Percentiles rank a stretch among this genome's conserved stretches.
These are phyloP conservation scores for Aspergillus eucalypticola DNA, from an alignment of 2,329 filamentous ascomycete species.

Conservation along the genomic window DNA sequence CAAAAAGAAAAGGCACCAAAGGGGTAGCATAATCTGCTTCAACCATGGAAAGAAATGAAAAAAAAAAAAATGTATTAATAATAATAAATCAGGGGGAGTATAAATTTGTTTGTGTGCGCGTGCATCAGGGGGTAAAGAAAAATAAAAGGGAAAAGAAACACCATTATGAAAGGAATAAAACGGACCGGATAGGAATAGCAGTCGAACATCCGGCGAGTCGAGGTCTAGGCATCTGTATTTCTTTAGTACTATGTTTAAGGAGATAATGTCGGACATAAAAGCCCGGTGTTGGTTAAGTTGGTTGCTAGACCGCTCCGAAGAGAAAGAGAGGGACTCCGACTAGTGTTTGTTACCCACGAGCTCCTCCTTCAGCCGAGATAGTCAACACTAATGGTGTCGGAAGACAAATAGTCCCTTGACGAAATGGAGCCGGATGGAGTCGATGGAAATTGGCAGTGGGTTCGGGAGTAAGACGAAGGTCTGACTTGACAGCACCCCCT, in stretches of 20 bases:
- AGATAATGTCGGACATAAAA: neutral
- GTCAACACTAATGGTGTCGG: neutral
- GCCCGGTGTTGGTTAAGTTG: neutral
- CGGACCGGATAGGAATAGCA: neutral
- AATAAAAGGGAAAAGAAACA: too few species aligned
- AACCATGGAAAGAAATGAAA: neutral
- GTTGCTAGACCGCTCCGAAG: neutral
- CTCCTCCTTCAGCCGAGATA: neutral
- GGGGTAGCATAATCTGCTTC: neutral
- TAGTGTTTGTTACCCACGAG: neutral
- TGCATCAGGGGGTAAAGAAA: neutral
- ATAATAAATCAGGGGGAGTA: neutral
- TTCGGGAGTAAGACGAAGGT: neutral
- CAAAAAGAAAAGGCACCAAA: too few species aligned
- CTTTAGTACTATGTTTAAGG: neutral
- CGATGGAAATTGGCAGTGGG: conserved; percentile 4
- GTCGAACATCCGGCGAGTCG: neutral
- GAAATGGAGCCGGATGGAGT: conserved; percentile 1
- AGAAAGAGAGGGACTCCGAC: neutral
- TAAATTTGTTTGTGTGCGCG: neutral
- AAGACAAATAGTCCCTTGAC: neutral
- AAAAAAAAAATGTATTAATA: neutral
- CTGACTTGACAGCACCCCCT: neutral
- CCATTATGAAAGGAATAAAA: neutral
- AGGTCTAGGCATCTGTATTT: neutral